Base-by-base conservation (phyloP, 1,284 basidiomycete species). In the Ustilago nuda region DNA sequence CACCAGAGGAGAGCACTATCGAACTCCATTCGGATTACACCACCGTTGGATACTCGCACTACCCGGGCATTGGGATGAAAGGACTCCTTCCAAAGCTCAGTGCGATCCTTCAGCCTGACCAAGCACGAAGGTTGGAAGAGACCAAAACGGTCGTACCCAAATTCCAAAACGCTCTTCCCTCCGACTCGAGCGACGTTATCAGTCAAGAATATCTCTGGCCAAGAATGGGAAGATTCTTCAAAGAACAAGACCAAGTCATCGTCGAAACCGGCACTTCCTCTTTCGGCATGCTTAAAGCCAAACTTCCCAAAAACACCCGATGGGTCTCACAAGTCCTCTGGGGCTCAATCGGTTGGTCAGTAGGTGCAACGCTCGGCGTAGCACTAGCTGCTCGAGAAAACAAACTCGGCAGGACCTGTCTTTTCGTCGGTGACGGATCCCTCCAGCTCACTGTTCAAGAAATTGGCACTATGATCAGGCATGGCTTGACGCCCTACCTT, bases 271-370 rank as follows among this genome's bases (percentile, higher is more conserved):
- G 83, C 58, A 83, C 82, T 7, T 76, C 73, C 45, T 55, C 54
- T 12, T 82, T 77, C 23, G 77, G 72, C 8, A 69, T 71, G 60
- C 33, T 79, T 1, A 68, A 81, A 17, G 77, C 69, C 8, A 46
- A 57, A 17, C 65, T 82, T 15, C 79, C 79, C 4, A 45, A 50
- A 1, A 27, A 60, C 27, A 61, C 60, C 51, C 83, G 19, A 83
- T 87, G 69, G 86, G 86, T 36, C 82, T 84, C 84, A 33, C 80
- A 85, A 89, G 78, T 94, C 46, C 86, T 95, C 5, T 95, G 92
- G 91, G 93, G 93, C 43, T 91, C 90, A 61, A 96, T 95, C 77
- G 94, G 94, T 0, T 95, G 92, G 91, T 91, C 92, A 17, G 91
- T 92, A 48, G 94, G 93, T 84, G 87, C 86, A 7, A 59, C 80